Evolutionary conservation across 495 filamentous ascomycete species (phyloP).

Genomic region (Platismatia glauca): DNA sequence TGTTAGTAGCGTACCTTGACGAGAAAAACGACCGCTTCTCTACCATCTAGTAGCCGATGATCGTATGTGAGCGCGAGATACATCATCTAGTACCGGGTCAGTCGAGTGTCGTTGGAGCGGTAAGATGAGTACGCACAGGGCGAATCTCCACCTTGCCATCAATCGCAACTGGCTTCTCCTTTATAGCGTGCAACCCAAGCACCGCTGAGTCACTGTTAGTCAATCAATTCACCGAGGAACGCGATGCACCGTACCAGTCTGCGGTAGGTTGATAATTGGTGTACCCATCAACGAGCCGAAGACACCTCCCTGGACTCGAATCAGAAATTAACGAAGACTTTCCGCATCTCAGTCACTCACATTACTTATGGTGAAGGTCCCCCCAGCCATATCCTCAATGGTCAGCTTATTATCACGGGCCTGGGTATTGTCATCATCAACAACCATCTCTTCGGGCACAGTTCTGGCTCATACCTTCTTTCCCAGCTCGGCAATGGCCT

Average conservation of each 20-base stretch:
- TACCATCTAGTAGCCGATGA: constrained; percentile 87
- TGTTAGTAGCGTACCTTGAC: constrained; percentile 55
- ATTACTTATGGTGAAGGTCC: constrained; percentile 98
- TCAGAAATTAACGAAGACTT: constrained; percentile 22
- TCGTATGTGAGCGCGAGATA: constrained; percentile 96
- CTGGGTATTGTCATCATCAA: constrained; percentile 32
- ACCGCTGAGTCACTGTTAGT: constrained; percentile 50
- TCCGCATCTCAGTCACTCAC: constrained; percentile 34
- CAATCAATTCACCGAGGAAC: neutral
- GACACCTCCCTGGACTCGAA: constrained; percentile 47
- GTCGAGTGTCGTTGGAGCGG: neutral
- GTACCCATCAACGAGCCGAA: constrained; percentile 88
- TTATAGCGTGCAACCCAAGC: constrained; percentile 94
- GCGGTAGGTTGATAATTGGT: constrained; percentile 97
- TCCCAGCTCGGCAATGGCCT: constrained; percentile 83
- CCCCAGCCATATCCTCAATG: constrained; percentile 98
- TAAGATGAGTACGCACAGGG: constrained; percentile 45
- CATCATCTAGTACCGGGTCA: constrained; percentile 66
- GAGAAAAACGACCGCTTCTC: constrained; percentile 94
- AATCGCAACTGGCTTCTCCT: constrained; percentile 81
- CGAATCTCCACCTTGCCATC: constrained; percentile 90
- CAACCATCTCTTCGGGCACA: neutral
- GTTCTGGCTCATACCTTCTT: constrained; percentile 58
- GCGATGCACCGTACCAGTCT: constrained; percentile 51
- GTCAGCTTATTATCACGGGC: constrained; percentile 94